phyloP scores from a whole-genome alignment of 805 yeast species.

The Metschnikowia hibisci region DNA sequence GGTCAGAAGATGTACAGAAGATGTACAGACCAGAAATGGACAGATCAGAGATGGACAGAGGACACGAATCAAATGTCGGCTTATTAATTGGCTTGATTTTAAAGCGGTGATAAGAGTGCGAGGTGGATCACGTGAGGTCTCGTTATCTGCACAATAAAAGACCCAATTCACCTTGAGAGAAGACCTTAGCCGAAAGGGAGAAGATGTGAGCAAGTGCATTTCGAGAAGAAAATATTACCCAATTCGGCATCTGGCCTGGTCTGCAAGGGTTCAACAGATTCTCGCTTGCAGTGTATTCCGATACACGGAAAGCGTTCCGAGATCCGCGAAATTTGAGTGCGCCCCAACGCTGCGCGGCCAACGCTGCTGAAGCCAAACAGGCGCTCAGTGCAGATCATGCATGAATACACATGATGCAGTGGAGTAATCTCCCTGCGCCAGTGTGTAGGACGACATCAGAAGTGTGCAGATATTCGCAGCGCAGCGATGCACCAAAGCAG shows the following conservation, averaged over 20 bases:
- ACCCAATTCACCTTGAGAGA: background rate
- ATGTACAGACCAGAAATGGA: too few relatives aligned
- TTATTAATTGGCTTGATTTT: background rate
- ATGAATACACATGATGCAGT: background rate
- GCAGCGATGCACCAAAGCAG: too few relatives aligned
- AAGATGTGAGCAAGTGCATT: background rate
- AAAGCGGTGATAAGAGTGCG: background rate
- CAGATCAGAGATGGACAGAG: too few relatives aligned
- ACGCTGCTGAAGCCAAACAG: background rate
- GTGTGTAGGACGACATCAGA: too few relatives aligned
- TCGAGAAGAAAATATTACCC: background rate
- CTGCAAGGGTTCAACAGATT: too few relatives aligned
- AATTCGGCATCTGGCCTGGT: background rate
- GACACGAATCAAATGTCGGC: background rate
- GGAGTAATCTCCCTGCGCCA: too few relatives aligned
- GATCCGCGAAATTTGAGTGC: conserved; percentile 2
- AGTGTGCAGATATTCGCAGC: too few relatives aligned
- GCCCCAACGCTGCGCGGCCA: conserved; percentile 1
- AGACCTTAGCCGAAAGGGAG: background rate
- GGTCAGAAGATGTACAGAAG: too few relatives aligned
- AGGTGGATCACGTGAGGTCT: background rate
- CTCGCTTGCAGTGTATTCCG: too few relatives aligned
- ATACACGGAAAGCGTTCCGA: background rate
- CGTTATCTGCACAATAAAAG: background rate
- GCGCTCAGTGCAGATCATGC: background rate